Percentiles rank a stretch among this genome's conserved stretches.
Conservation (phyloP, 345 rosid species). For the Pugionium dolabratum region DNA sequence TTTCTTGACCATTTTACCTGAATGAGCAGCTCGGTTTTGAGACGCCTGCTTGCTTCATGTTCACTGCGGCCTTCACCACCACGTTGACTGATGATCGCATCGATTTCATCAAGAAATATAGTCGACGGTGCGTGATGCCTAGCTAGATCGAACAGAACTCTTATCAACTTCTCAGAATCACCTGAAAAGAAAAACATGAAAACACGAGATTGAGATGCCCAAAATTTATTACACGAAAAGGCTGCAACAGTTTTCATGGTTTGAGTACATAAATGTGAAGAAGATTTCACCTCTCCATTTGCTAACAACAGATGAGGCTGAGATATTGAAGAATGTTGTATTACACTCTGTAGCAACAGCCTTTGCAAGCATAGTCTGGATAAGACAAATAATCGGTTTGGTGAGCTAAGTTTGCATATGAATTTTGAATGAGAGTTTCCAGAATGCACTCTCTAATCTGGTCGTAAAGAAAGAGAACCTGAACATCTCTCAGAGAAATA, state of each 20-base stretch:
- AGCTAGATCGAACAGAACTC: conserved; percentile 93
- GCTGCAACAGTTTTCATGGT: neutral
- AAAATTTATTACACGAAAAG: neutral
- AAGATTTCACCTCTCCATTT: conserved; percentile 70
- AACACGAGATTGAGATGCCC: neutral
- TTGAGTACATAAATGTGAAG: neutral
- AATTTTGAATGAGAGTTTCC: too few relatives aligned
- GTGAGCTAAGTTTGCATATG: too few relatives aligned
- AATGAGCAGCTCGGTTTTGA: conserved; percentile 97
- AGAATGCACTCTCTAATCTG: too few relatives aligned
- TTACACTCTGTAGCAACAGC: conserved; percentile 99
- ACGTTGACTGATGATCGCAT: conserved; percentile 94
- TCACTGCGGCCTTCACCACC: conserved; percentile 97
- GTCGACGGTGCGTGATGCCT: conserved; percentile 98
- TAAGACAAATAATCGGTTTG: neutral
- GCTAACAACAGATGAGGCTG: conserved; percentile 98
- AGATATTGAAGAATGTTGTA: conserved; percentile 94
- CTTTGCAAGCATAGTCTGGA: conserved; percentile 98
- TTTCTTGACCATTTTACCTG: conserved; percentile 59
- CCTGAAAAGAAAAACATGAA: conserved; percentile 51
- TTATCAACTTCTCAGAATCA: conserved; percentile 92
- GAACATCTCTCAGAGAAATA: too few relatives aligned
- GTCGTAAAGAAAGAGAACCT: too few relatives aligned
- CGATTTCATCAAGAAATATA: conserved; percentile 95
- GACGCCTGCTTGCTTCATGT: conserved; percentile 98